These are phyloP conservation scores for Trichophyton schoenleinii DNA, from an alignment of 2,329 filamentous ascomycete genomes.

Conservation along the genomic window DNA sequence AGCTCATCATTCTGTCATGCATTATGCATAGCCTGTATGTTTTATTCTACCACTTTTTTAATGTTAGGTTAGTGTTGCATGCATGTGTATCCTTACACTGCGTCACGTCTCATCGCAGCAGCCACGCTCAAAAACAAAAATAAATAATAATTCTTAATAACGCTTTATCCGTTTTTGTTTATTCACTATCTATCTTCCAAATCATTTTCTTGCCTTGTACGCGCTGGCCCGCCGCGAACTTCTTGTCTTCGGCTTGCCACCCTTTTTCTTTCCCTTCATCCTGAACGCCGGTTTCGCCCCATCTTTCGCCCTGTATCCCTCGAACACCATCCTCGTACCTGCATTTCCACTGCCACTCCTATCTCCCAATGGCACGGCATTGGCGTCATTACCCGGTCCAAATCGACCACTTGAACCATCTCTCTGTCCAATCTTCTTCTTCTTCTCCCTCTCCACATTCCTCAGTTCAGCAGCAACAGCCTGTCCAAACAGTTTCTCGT, in stretches of 20 bases:
- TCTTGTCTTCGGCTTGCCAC: conserved; percentile 29
- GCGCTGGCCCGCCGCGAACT: conserved; percentile 33
- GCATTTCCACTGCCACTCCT: conserved; percentile 7
- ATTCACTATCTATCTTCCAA: not conserved
- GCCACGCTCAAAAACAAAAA: not conserved
- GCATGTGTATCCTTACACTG: not conserved
- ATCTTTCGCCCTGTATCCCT: conserved; percentile 33
- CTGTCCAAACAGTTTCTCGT: conserved; percentile 26
- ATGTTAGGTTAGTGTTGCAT: not conserved
- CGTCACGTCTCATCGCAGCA: not conserved
- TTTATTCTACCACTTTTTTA: not conserved
- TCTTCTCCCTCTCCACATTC: not conserved
- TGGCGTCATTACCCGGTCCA: not conserved
- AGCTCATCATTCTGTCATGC: not conserved
- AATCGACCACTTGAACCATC: not conserved
- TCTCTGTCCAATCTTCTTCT: not conserved
- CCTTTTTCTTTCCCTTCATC: conserved; percentile 25
- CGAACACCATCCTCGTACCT: conserved; percentile 28
- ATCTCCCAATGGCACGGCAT: not conserved
- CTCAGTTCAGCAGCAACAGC: conserved; percentile 25
- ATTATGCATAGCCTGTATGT: not conserved
- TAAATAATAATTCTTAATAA: too few species aligned
- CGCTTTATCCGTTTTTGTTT: not conserved
- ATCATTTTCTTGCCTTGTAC: conserved; percentile 26
- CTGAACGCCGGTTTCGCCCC: conserved; percentile 20